These are phyloP conservation scores for Durio zibethinus DNA, from an alignment of 345 rosid genomes.

Conservation along the genomic window DNA sequence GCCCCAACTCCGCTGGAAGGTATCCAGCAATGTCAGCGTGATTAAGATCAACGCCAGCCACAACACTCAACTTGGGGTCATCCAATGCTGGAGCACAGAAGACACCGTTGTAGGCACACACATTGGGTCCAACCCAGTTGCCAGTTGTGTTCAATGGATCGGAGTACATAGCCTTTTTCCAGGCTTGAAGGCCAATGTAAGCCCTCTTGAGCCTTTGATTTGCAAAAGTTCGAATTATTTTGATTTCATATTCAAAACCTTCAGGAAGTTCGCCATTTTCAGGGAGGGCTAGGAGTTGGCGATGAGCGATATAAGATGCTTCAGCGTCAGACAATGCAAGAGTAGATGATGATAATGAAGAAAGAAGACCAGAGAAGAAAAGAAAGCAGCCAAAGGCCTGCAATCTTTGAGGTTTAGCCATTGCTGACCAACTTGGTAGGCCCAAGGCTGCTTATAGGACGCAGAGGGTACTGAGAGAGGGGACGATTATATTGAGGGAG, in stretches of 20 bases:
- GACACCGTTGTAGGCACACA: slow-evolving; percentile 66
- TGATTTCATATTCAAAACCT: slow-evolving; percentile 30
- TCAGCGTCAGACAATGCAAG: slow-evolving; percentile 50
- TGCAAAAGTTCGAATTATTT: slow-evolving; percentile 36
- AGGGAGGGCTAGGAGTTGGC: slow-evolving; percentile 52
- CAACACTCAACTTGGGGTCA: slow-evolving; percentile 45
- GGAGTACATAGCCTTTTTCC: slow-evolving; percentile 68
- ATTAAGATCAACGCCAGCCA: slow-evolving; percentile 71
- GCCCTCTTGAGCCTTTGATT: slow-evolving; percentile 62
- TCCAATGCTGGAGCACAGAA: slow-evolving; percentile 67
- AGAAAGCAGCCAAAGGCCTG: slow-evolving; percentile 54
- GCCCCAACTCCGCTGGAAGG: slow-evolving; percentile 65
- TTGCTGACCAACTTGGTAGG: slow-evolving; percentile 49
- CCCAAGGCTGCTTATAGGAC: slow-evolving; percentile 72
- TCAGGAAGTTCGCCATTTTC: slow-evolving; percentile 14
- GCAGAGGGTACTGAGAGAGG: neutral
- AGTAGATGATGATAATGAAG: slow-evolving; percentile 25
- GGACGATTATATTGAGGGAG: neutral
- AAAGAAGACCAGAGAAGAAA: slow-evolving; percentile 21
- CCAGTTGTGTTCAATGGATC: slow-evolving; percentile 67
- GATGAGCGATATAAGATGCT: slow-evolving; percentile 51
- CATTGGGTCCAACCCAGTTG: slow-evolving; percentile 69
- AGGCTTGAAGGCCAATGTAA: slow-evolving; percentile 67
- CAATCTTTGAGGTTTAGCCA: slow-evolving; percentile 35
- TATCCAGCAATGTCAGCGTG: slow-evolving; percentile 78